Percentiles rank a stretch among this genome's conserved stretches.
phyloP scores from a whole-genome alignment of 768 basidiomycete species.

The Agrocybe chaxingu region DNA sequence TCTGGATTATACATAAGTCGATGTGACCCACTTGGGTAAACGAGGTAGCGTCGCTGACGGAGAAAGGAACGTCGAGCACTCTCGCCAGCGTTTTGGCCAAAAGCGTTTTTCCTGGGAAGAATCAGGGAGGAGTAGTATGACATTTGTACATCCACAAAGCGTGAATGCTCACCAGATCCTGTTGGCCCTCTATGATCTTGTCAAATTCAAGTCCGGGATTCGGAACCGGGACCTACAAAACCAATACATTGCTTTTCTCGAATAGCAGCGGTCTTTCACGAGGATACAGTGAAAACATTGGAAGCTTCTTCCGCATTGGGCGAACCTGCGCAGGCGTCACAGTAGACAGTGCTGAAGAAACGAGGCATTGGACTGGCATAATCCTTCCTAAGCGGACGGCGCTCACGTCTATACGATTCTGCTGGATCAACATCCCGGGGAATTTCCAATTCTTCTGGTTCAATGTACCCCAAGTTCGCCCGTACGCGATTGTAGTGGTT shows the following conservation, averaged over 20 bases:
- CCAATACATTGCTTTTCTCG: constrained; percentile 95
- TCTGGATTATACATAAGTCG: constrained; percentile 2
- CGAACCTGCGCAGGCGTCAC: constrained; percentile 59
- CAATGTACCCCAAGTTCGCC: constrained; percentile 56
- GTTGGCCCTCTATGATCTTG: constrained; percentile 64
- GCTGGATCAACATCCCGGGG: constrained; percentile 8
- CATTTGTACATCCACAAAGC: not conserved
- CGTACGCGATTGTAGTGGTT: constrained; percentile 92
- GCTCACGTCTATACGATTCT: constrained; percentile 1
- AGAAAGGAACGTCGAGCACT: constrained; percentile 92
- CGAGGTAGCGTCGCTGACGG: constrained; percentile 88
- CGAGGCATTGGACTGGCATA: too few species aligned
- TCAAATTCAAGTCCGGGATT: constrained; percentile 1
- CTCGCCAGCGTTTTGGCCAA: constrained; percentile 89
- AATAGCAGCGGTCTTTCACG: constrained; percentile 57
- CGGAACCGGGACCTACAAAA: constrained; percentile 56
- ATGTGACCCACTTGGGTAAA: constrained; percentile 70
- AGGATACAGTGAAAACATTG: constrained; percentile 32
- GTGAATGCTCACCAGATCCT: constrained; percentile 59
- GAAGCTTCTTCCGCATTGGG: constrained; percentile 48
- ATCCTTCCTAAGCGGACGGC: not conserved
- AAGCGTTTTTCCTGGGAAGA: constrained; percentile 73
- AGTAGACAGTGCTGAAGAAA: constrained; percentile 14
- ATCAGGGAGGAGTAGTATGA: not conserved
- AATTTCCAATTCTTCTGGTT: constrained; percentile 29